Evolutionary conservation across 805 yeast genomes (phyloP), one percentile per base, ranked within the genome.

Genomic region (Zygoascus ofunaensis): DNA sequence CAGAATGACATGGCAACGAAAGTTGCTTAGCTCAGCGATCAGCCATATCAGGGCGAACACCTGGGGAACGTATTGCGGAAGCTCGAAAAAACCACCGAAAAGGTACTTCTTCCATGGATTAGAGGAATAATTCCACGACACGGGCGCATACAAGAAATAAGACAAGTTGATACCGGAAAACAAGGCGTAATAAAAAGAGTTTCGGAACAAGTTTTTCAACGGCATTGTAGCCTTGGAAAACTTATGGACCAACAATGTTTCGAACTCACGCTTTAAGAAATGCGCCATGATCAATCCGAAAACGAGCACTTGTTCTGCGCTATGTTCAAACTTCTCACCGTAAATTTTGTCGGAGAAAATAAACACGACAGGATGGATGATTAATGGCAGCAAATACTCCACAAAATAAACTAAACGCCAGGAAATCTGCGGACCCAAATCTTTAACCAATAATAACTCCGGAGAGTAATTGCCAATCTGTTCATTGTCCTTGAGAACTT

Each of bases 151-250:
- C 22, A 71, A 61, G 52, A 75, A 78, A 50, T 64, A 66, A 3
- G 79, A 74, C 48, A 77, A 63, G 48, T 71, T 61, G 10, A 75
- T 59, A 5, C 97, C 97, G 44, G 87, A 82, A 52, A 90, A 68
- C n/a, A 85, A 62, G 97, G 97, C 90, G 66, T 92, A 92, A 63
- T 92, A 97, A 52, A 75, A 70, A 34, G 87, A 80, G 68, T 92
- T 92, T 66, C 89, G 87, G 73, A 90, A 84, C 47, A 92, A 65
- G 64, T 87, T 84, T 61, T 77, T 74, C 36, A 83, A 56, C 3
- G 98, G 98, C 98, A 92, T 92, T 12, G 98, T 92, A 21, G 86
- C 79, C 47, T 79, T 70, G 19, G 96, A 84, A 60, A 92, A 92
- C 49, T 74, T 72, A 66, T 92, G 98, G 42, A 92, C 80, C 58